A percentile compares a stretch with the other conserved stretches of the same genome.
These are phyloP conservation scores for Euphorbia celastroides DNA, from an alignment of 441 rosid species.

Conservation along the genomic window DNA sequence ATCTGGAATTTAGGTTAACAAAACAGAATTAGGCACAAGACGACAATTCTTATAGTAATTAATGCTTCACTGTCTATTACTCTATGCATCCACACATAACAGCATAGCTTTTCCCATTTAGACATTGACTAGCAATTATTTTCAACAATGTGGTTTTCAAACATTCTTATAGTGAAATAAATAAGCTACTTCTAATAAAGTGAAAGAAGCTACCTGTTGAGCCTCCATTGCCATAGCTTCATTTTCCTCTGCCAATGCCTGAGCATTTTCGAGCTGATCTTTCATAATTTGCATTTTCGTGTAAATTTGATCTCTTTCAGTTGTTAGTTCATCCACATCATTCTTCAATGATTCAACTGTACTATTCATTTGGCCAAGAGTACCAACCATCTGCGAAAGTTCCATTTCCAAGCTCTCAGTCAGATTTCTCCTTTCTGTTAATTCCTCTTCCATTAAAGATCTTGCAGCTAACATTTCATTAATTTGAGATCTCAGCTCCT, in stretches of 20 bases:
- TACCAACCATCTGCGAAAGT: conserved; percentile 53
- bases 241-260: conserved; percentile 56
- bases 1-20: conserved; percentile 35
- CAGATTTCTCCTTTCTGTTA: conserved; percentile 45
- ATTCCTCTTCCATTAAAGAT: conserved; percentile 47
- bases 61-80: not conserved
- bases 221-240: conserved; percentile 71
- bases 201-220: conserved; percentile 47
- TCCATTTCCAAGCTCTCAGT: conserved; percentile 76
- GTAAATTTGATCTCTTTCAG: conserved; percentile 64
- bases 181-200: not conserved
- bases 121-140: not conserved
- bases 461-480: conserved; percentile 42
- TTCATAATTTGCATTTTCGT: conserved; percentile 52
- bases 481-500: conserved; percentile 33
- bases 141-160: not conserved
- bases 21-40: conserved; percentile 15
- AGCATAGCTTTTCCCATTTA: not conserved
- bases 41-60: conserved; percentile 7
- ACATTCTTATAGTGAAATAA: not conserved
- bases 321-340: conserved; percentile 40
- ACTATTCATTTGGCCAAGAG: conserved; percentile 59
- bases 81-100: not conserved
- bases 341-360: conserved; percentile 50
- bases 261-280: conserved; percentile 51